Percentiles rank a stretch among this genome's conserved stretches.
These are phyloP conservation scores for Suillus weaverae DNA, from an alignment of 768 basidiomycete genomes.

Conservation along the genomic window DNA sequence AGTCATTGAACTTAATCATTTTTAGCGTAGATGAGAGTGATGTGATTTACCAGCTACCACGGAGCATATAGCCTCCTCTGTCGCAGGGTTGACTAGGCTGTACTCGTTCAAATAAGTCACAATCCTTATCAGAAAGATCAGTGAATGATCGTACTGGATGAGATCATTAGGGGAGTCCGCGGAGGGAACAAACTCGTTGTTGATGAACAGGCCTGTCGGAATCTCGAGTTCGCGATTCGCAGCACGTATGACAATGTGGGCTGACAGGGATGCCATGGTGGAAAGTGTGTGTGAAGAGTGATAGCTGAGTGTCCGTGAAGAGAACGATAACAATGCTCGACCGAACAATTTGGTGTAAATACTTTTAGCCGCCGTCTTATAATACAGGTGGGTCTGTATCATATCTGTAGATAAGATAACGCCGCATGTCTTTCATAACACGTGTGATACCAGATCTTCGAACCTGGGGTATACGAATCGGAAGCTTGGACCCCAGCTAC, in stretches of 20 bases:
- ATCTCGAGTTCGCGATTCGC: conserved; percentile 55
- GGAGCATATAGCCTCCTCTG: conserved; percentile 69
- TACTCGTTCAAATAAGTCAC: conserved; percentile 16
- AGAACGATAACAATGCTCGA: neutral
- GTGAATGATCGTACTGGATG: conserved; percentile 51
- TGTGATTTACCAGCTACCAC: conserved; percentile 56
- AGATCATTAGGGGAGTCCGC: conserved; percentile 58
- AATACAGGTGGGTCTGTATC: neutral
- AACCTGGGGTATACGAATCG: neutral
- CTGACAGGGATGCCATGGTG: conserved; percentile 46
- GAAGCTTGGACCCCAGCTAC: neutral
- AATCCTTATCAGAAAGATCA: conserved; percentile 20
- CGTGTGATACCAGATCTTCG: neutral
- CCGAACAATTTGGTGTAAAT: neutral
- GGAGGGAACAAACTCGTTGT: conserved; percentile 85
- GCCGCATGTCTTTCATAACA: neutral
- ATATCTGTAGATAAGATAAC: conserved; percentile 15
- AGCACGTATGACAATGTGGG: conserved; percentile 41
- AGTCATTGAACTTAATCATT: conserved; percentile 7
- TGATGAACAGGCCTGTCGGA: conserved; percentile 87
- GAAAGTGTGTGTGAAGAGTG: conserved; percentile 3
- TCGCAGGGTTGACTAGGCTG: conserved; percentile 80
- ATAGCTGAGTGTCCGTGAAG: neutral
- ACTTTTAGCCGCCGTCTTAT: neutral
- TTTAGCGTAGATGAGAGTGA: neutral